A percentile compares a stretch with the other conserved stretches of the same genome.
These are phyloP conservation scores for Litsea cubeba DNA, from an alignment of 164 flowering plant genomes.

Conservation along the genomic window DNA sequence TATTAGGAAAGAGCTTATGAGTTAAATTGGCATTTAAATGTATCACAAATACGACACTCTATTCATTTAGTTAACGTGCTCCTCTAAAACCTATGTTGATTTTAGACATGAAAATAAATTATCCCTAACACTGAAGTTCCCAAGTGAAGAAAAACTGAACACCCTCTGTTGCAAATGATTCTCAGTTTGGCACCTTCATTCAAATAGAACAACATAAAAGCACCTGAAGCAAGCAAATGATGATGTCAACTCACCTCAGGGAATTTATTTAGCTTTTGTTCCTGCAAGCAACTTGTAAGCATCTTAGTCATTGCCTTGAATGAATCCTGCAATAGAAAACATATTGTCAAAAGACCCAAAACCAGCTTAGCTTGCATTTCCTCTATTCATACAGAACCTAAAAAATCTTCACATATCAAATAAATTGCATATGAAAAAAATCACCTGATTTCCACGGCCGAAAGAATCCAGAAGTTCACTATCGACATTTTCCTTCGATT, in stretches of 20 bases:
- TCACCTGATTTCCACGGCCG: slow-evolving; percentile 46
- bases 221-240: not conserved
- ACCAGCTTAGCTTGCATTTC: not conserved
- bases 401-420: not conserved
- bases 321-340: slow-evolving; percentile 38
- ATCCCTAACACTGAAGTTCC: not conserved
- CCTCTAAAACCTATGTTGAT: not conserved
- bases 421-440: not conserved
- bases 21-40: not conserved
- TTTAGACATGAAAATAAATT: not conserved
- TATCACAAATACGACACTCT: too few relatives aligned
- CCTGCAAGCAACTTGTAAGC: slow-evolving; percentile 39
- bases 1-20: not conserved
- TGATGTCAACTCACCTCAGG: slow-evolving; percentile 45
- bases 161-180: not conserved
- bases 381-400: not conserved
- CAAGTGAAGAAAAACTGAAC: not conserved
- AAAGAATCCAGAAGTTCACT: slow-evolving; percentile 38
- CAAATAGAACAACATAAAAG: not conserved
- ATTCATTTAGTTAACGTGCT: not conserved
- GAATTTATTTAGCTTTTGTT: slow-evolving; percentile 27
- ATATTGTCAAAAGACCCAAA: not conserved
- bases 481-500: slow-evolving; percentile 69
- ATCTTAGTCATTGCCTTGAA: slow-evolving; percentile 33
- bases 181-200: not conserved